Conservation (phyloP, 495 filamentous ascomycete genomes). For the Tuber indicum region DNA sequence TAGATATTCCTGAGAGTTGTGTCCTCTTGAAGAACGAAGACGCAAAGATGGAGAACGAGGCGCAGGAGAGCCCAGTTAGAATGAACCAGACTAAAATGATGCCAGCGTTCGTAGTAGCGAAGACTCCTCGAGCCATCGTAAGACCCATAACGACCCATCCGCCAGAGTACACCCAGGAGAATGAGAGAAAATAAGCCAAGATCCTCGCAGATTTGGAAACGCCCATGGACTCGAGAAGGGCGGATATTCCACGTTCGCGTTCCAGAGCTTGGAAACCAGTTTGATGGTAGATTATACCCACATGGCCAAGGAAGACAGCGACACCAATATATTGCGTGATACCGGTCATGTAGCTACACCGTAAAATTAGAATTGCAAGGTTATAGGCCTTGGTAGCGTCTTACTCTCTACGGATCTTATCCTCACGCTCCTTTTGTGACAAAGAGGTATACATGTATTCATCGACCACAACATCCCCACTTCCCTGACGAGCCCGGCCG, state of each 20-base stretch:
- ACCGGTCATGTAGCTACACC: conserved; percentile 56
- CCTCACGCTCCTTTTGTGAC: conserved; percentile 57
- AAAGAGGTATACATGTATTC: conserved; percentile 69
- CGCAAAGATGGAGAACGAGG: conserved; percentile 63
- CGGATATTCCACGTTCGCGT: conserved; percentile 70
- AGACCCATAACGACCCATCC: conserved; percentile 63
- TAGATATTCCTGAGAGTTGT: conserved; percentile 67
- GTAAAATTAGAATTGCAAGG: not conserved
- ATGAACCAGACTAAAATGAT: conserved; percentile 57
- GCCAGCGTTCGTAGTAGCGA: conserved; percentile 53
- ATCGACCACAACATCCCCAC: conserved; percentile 43
- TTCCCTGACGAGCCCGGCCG: conserved; percentile 16
- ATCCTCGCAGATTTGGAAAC: conserved; percentile 64
- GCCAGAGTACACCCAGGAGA: conserved; percentile 60
- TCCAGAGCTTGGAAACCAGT: conserved; percentile 70
- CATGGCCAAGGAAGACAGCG: conserved; percentile 60
- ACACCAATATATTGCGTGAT: conserved; percentile 63
- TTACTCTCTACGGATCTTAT: conserved; percentile 49
- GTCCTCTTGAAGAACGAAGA: conserved; percentile 69
- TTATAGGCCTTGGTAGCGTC: not conserved
- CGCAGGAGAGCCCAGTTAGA: conserved; percentile 57
- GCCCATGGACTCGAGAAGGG: conserved; percentile 77
- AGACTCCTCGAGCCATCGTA: conserved; percentile 57
- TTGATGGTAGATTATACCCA: conserved; percentile 68
- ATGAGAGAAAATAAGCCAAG: conserved; percentile 60